Conservation (phyloP, 805 yeast genomes). For the Metschnikowia proteae region DNA sequence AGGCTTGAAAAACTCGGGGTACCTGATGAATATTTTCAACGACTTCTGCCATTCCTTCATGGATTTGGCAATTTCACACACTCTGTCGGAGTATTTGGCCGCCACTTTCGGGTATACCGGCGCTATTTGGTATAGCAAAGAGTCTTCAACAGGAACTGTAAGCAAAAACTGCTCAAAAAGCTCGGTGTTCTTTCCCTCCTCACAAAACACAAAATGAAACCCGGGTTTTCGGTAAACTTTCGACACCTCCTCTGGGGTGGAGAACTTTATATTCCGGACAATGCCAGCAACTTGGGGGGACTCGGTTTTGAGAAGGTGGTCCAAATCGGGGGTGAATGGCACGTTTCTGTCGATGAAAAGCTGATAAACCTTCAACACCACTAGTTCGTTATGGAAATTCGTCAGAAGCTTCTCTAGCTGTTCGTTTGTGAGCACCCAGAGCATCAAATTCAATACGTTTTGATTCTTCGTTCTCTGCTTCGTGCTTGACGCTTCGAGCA, state of each 20-base stretch:
- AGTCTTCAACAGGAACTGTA: slow-evolving; percentile 5
- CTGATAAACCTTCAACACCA: slow-evolving; percentile 7
- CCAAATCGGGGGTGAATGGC: slow-evolving; percentile 9
- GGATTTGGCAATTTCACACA: slow-evolving; percentile 16
- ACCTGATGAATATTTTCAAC: slow-evolving; percentile 16
- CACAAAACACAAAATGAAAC: background rate
- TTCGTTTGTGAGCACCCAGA: slow-evolving; percentile 26
- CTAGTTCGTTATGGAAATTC: slow-evolving; percentile 9
- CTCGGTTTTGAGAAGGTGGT: slow-evolving; percentile 7
- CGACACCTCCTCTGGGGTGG: slow-evolving; percentile 2
- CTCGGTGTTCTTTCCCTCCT: background rate
- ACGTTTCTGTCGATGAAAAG: slow-evolving; percentile 4
- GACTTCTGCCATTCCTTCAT: slow-evolving; percentile 19
- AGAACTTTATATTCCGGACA: slow-evolving; percentile 3
- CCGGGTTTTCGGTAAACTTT: background rate
- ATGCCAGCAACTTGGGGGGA: slow-evolving; percentile 8
- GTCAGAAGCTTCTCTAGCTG: slow-evolving; percentile 14
- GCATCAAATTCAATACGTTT: slow-evolving; percentile 16
- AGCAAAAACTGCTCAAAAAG: background rate
- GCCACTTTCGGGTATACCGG: slow-evolving; percentile 11
- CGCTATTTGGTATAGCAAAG: slow-evolving; percentile 14
- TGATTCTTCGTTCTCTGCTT: slow-evolving; percentile 15
- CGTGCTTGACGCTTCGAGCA: background rate
- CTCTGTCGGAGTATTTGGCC: slow-evolving; percentile 8
- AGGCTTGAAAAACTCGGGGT: slow-evolving; percentile 8